Conservation (phyloP, 805 yeast species). For the Saccharomycopsis babjevae region DNA sequence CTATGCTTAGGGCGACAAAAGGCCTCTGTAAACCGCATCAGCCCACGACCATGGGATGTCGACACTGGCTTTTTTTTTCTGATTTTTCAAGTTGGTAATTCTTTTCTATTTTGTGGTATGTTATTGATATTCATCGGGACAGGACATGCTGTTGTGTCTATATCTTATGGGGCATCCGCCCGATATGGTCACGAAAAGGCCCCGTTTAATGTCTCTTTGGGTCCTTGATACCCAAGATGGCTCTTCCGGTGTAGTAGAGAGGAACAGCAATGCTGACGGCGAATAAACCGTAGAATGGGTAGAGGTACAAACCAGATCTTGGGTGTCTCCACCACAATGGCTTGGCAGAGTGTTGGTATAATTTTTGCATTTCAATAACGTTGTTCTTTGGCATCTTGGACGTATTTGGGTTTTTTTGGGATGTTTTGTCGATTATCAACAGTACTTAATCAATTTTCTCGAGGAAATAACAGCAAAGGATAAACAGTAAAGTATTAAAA, state of each 20-base stretch:
- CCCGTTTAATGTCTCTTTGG: conserved; percentile 14
- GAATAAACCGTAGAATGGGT: conserved; percentile 64
- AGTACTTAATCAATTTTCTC: background rate
- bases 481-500: background rate
- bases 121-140: too few species aligned
- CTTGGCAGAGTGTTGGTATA: conserved; percentile 46
- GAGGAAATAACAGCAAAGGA: background rate
- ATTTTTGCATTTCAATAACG: conserved; percentile 48
- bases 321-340: conserved; percentile 53
- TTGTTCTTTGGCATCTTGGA: conserved; percentile 25
- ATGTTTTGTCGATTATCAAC: background rate
- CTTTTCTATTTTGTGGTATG: too few species aligned
- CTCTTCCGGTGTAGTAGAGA: conserved; percentile 60
- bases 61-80: too few species aligned
- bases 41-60: too few species aligned
- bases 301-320: conserved; percentile 52
- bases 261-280: conserved; percentile 49
- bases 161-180: too few species aligned
- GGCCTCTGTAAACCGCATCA: too few species aligned
- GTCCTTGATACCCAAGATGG: conserved; percentile 57
- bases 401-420: background rate
- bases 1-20: too few species aligned
- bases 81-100: too few species aligned
- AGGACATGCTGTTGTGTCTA: too few species aligned
- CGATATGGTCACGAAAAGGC: background rate